Evolutionary conservation across 2,329 filamentous ascomycete species (phyloP).

Genomic region (Drechslera avenae): DNA sequence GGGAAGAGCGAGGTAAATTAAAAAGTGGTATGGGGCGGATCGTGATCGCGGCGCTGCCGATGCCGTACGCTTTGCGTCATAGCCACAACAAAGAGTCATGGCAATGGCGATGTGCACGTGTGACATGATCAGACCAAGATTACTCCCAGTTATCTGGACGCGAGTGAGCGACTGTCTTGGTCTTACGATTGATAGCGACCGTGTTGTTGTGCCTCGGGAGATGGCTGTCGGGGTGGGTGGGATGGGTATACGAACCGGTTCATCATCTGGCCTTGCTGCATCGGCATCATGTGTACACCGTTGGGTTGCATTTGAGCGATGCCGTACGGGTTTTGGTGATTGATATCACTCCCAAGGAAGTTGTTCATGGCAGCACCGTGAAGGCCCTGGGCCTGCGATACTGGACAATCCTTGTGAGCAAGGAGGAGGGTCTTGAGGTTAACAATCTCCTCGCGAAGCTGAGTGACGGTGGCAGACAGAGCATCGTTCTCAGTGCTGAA

Average conservation of each 20-base stretch:
- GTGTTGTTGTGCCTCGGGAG: slow-evolving; percentile 37
- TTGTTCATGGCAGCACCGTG: slow-evolving; percentile 56
- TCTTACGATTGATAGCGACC: slow-evolving; percentile 31
- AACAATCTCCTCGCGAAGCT: slow-evolving; percentile 88
- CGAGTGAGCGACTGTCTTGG: slow-evolving; percentile 37
- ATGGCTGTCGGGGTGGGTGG: slow-evolving; percentile 17
- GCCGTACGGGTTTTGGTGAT: slow-evolving; percentile 56
- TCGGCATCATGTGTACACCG: slow-evolving; percentile 50
- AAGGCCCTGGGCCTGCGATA: slow-evolving; percentile 84
- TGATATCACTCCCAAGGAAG: slow-evolving; percentile 54
- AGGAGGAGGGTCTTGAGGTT: slow-evolving; percentile 91
- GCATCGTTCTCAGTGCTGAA: slow-evolving; percentile 91
- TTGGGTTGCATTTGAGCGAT: slow-evolving; percentile 53
- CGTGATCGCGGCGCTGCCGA: slow-evolving; percentile 12
- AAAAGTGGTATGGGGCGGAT: slow-evolving; percentile 28
- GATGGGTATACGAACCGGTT: slow-evolving; percentile 45
- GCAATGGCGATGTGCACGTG: slow-evolving; percentile 12
- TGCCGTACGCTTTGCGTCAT: slow-evolving; percentile 12
- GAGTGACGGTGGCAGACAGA: slow-evolving; percentile 79
- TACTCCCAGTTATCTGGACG: slow-evolving; percentile 38
- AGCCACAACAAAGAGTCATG: slow-evolving; percentile 9
- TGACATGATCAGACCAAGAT: slow-evolving; percentile 17
- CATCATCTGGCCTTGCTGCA: slow-evolving; percentile 47
- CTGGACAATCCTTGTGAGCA: slow-evolving; percentile 94
- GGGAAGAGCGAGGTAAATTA: slow-evolving; percentile 36